Base-by-base conservation (phyloP, 164 flowering plant species). In the Dillenia turbinata region DNA sequence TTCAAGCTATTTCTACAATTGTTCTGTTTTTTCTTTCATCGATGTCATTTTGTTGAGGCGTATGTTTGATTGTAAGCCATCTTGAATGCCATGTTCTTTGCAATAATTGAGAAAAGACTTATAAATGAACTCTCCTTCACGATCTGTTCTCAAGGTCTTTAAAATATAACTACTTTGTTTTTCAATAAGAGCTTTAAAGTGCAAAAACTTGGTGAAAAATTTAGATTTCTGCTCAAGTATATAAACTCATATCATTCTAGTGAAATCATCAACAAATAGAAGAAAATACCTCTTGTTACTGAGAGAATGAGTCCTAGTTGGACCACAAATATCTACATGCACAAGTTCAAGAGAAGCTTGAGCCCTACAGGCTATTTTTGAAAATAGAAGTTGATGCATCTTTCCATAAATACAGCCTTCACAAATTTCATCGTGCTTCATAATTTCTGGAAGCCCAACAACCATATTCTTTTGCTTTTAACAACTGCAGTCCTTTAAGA, bases 211-310 rank as follows among this genome's bases (percentile, higher is more conserved):
- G n/a, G n/a, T 22, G 13, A 57, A 63, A 8, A 45, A 63, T 46
- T 57, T 16, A 14, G 67, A 62, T 26, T 68, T 67, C 14, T 57
- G n/a, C 26, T 49, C 5, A 1, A 46, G 33, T 2, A 69, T 53
- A 58, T 62, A 69, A 5, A 69, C 59, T 56, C 54, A 58, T 56
- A 46, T 64, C 43, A 59, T 59, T 55, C 64, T 69, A 48, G 53
- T 64, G 15, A 5, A 63, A 55, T 69, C 60, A 59, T 59, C 68
- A 40, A 63, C 60, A 64, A 69, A 54, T 5, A 54, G 47, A 49
- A 57, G 49, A 44, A 69, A 63, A 33, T 57, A 63, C 11, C 56
- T 13, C 22, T 22, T 61, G 10, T 49, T 49, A 12, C 52, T 33
- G 14, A 49, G 5, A 11, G 63, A n/a, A n/a, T n/a, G 47, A 14